Conservation (phyloP, 805 yeast species). For the Clavispora santaluciae region DNA sequence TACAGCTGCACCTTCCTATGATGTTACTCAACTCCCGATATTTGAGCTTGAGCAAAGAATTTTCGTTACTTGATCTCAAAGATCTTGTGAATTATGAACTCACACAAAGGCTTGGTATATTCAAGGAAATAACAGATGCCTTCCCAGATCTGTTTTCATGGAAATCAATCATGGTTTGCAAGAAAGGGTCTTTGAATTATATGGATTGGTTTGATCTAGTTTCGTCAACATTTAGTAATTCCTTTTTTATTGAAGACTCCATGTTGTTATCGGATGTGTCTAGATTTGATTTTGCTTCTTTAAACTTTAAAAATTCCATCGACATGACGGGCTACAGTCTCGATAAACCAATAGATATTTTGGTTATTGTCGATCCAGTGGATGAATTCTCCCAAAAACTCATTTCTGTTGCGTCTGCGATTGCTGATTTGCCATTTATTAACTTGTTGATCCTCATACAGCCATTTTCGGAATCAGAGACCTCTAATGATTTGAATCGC, state of each 20-base stretch:
- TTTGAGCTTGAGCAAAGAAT: slow-evolving; percentile 28
- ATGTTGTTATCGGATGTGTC: slow-evolving; percentile 39
- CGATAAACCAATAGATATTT: slow-evolving; percentile 46
- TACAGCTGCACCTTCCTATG: slow-evolving; percentile 33
- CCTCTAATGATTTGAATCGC: slow-evolving; percentile 46
- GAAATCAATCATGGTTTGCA: slow-evolving; percentile 16
- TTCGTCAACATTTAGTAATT: slow-evolving; percentile 39
- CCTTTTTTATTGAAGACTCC: slow-evolving; percentile 41
- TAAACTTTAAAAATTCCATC: slow-evolving; percentile 25
- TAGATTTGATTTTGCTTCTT: slow-evolving; percentile 41
- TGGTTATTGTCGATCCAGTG: slow-evolving; percentile 66
- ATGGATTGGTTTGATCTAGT: slow-evolving; percentile 46
- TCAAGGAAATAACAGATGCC: slow-evolving; percentile 25
- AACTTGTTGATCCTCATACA: slow-evolving; percentile 51
- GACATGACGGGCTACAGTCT: slow-evolving; percentile 16
- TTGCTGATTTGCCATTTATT: slow-evolving; percentile 45
- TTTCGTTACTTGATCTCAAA: slow-evolving; percentile 25
- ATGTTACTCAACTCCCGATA: slow-evolving; percentile 54
- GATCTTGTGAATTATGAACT: slow-evolving; percentile 45
- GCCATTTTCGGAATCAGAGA: slow-evolving; percentile 43
- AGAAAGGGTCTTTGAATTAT: slow-evolving; percentile 14
- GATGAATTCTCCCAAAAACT: slow-evolving; percentile 64
- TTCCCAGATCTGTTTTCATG: slow-evolving; percentile 22
- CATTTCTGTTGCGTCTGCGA: slow-evolving; percentile 39
- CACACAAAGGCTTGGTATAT: slow-evolving; percentile 35